Conservation (phyloP, 176 grass and related monocot species). For the Dendrocalamus sinicus region DNA sequence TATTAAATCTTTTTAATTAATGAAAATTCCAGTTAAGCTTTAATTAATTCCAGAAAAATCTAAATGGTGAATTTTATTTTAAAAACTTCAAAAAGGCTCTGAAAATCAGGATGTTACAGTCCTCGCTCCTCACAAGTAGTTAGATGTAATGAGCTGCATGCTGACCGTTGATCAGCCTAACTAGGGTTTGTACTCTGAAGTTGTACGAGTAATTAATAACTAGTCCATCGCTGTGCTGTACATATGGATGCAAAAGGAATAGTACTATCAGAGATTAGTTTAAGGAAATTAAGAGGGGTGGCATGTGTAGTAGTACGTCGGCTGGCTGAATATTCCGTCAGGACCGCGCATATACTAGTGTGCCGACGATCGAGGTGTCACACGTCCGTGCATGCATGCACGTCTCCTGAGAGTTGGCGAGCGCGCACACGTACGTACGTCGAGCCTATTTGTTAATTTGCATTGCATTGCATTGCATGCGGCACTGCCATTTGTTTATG, state of each 20-base stretch:
- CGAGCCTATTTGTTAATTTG: no score
- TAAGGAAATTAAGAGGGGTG: neutral
- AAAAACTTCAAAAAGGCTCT: no score
- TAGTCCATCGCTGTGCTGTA: neutral
- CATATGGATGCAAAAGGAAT: neutral
- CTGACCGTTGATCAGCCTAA: neutral
- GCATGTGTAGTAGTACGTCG: no score
- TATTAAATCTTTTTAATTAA: no score
- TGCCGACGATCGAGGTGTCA: neutral
- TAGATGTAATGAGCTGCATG: neutral
- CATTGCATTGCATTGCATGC: slow-evolving; percentile 18
- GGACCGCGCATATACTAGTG: no score
- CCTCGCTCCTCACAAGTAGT: neutral
- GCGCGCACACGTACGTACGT: no score
- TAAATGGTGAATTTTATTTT: no score
- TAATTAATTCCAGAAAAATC: no score
- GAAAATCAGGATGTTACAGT: no score
- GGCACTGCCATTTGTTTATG: neutral
- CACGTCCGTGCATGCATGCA: neutral
- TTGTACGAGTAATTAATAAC: neutral
- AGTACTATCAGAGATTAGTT: neutral
- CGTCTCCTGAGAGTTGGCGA: neutral
- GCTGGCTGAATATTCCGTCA: neutral
- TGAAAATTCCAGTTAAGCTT: no score
- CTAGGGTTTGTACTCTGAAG: no score